Percentiles rank a stretch among this genome's conserved stretches.
These are phyloP conservation scores for Cladophialophora immunda DNA, from an alignment of 2,329 filamentous ascomycete genomes.

Conservation along the genomic window DNA sequence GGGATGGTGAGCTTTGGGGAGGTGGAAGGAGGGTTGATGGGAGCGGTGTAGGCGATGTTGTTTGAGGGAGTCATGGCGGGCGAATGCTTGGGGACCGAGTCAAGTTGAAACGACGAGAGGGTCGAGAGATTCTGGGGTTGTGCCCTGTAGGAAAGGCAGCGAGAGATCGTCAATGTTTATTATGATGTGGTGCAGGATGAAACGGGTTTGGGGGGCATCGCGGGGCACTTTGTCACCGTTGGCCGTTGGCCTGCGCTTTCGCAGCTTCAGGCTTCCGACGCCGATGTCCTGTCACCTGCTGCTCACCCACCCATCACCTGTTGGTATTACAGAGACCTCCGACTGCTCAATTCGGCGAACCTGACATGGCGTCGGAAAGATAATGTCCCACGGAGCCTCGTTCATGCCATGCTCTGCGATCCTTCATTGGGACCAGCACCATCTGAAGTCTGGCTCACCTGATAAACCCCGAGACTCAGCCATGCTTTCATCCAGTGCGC, in stretches of 20 bases:
- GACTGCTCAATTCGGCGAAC: not conserved
- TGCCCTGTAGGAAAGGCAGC: not conserved
- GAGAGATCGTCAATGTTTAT: not conserved
- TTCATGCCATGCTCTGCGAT: not conserved
- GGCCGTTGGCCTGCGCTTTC: not conserved
- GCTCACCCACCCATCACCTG: conserved; percentile 8
- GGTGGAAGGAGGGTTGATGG: conserved; percentile 48
- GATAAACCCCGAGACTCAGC: not conserved
- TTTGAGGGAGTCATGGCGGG: conserved; percentile 39
- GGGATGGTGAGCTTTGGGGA: conserved; percentile 43
- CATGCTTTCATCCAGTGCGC: not conserved
- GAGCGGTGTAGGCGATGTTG: conserved; percentile 50
- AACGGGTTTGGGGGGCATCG: not conserved
- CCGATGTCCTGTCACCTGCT: not conserved
- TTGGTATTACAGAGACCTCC: too few species aligned
- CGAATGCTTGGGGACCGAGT: not conserved
- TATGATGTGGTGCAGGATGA: not conserved
- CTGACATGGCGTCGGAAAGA: not conserved
- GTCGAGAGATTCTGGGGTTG: not conserved
- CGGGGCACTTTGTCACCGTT: not conserved
- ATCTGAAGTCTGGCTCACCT: not conserved
- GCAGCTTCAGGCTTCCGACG: conserved; percentile 1
- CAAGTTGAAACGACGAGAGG: not conserved
- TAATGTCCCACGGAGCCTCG: too few species aligned
- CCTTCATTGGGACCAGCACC: not conserved